These are phyloP conservation scores for Aspergillus udagawae DNA, from an alignment of 2,329 filamentous ascomycete species.

Conservation along the genomic window DNA sequence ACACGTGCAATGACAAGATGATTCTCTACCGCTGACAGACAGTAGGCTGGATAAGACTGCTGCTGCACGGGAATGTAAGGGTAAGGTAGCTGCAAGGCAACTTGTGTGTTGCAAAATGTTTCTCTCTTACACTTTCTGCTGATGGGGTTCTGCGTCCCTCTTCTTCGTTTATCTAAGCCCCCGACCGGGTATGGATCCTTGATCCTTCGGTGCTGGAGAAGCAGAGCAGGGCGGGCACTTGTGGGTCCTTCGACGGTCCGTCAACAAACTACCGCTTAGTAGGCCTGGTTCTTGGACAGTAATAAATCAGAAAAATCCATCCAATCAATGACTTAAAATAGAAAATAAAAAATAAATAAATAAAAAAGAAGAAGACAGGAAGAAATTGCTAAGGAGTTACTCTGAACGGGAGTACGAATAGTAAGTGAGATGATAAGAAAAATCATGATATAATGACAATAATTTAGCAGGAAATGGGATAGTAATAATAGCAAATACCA, in stretches of 20 bases:
- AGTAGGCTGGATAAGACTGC: conserved; percentile 8
- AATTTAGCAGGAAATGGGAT: conserved; percentile 1
- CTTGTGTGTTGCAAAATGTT: conserved; percentile 13
- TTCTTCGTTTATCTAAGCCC: conserved; percentile 5
- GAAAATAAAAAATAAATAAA: neutral
- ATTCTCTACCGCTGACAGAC: conserved; percentile 9
- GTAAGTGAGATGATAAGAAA: conserved; percentile 10
- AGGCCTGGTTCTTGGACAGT: conserved; percentile 4
- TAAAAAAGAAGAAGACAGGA: neutral
- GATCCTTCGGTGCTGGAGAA: conserved; percentile 9
- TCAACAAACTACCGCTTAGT: conserved; percentile 11
- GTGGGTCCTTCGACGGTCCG: conserved; percentile 14
- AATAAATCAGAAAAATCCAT: conserved; percentile 11
- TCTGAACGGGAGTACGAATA: conserved; percentile 5
- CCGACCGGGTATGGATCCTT: conserved; percentile 8
- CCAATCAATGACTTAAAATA: neutral
- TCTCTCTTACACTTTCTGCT: conserved; percentile 7
- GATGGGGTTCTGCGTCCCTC: neutral
- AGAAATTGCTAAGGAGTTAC: conserved; percentile 1
- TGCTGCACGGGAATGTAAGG: conserved; percentile 18
- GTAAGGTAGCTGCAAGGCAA: conserved; percentile 18
- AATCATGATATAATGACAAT: conserved; percentile 6
- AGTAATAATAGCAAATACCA: neutral
- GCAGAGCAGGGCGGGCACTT: neutral
- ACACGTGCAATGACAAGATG: conserved; percentile 14